A percentile compares a stretch with the other conserved stretches of the same genome.
phyloP scores from a whole-genome alignment of 768 basidiomycete species.

The Mrakia frigida region DNA sequence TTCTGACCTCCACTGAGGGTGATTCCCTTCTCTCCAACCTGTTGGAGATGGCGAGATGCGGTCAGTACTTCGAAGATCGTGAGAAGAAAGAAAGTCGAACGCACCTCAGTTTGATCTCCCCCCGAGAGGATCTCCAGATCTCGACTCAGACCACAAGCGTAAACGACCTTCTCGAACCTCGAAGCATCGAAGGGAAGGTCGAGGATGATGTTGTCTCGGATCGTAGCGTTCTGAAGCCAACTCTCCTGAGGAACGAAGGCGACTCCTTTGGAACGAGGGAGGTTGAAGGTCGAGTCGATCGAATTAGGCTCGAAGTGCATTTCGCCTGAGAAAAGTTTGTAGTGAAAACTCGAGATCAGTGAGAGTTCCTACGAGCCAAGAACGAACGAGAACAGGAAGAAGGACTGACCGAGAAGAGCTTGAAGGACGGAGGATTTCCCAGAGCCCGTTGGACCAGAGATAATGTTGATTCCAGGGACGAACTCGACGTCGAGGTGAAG shows the following conservation, averaged over 20 bases:
- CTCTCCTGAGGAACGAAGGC: conserved; percentile 52
- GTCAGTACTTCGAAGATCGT: background rate
- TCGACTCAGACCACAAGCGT: conserved; percentile 37
- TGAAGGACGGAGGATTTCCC: conserved; percentile 41
- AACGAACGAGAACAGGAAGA: too few species aligned
- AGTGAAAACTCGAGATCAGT: background rate
- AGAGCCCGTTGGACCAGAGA: conserved; percentile 44
- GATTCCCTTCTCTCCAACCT: conserved; percentile 69
- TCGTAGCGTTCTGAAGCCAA: conserved; percentile 43
- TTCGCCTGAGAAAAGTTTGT: conserved; percentile 38
- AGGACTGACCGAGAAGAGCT: conserved; percentile 40
- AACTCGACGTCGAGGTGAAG: conserved; percentile 44
- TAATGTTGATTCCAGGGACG: conserved; percentile 44
- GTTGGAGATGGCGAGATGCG: background rate
- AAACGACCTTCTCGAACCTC: conserved; percentile 35
- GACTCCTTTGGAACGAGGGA: conserved; percentile 64
- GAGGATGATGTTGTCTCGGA: conserved; percentile 52
- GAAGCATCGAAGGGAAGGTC: conserved; percentile 33
- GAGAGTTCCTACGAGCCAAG: background rate
- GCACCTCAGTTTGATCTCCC: conserved; percentile 37
- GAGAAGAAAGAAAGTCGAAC: background rate
- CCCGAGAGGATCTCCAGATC: conserved; percentile 27
- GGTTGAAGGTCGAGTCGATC: conserved; percentile 56
- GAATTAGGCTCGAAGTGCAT: conserved; percentile 41
- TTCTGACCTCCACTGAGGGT: conserved; percentile 42